Conservation (phyloP, 2,329 filamentous ascomycete genomes). For the Talaromyces funiculosus region DNA sequence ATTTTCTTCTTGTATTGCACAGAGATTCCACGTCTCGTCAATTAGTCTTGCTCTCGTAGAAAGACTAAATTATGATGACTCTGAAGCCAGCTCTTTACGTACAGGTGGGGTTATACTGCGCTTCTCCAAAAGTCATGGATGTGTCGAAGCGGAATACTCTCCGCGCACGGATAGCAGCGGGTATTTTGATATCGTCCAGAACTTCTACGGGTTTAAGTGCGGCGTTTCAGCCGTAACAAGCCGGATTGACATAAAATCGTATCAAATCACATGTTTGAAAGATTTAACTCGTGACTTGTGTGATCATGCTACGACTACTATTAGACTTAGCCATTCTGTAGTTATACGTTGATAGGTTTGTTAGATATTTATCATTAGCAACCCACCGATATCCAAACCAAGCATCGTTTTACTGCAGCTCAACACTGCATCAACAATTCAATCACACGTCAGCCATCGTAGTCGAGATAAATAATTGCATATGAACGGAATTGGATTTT, state of each 20-base stretch:
- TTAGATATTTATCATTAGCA: not conserved
- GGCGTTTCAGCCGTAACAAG: not conserved
- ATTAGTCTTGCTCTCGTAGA: not conserved
- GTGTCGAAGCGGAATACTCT: not conserved
- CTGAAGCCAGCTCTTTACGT: not conserved
- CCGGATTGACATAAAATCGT: not conserved
- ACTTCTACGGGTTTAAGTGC: not conserved
- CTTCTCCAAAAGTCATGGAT: not conserved
- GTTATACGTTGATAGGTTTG: not conserved
- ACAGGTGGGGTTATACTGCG: not conserved
- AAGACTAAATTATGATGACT: not conserved
- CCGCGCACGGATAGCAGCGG: not conserved
- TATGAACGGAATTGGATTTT: no score
- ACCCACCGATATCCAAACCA: not conserved
- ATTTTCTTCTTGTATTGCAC: not conserved
- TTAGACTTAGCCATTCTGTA: not conserved
- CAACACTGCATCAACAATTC: not conserved
- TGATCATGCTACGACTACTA: not conserved
- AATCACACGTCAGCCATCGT: not conserved
- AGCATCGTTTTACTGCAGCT: not conserved
- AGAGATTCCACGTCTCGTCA: not conserved
- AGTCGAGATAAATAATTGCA: no score
- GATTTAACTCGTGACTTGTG: not conserved
- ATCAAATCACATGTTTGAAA: not conserved
- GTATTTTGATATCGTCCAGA: not conserved